Conservation (phyloP, 345 rosid genomes). For the Gossypium ekmanianum region DNA sequence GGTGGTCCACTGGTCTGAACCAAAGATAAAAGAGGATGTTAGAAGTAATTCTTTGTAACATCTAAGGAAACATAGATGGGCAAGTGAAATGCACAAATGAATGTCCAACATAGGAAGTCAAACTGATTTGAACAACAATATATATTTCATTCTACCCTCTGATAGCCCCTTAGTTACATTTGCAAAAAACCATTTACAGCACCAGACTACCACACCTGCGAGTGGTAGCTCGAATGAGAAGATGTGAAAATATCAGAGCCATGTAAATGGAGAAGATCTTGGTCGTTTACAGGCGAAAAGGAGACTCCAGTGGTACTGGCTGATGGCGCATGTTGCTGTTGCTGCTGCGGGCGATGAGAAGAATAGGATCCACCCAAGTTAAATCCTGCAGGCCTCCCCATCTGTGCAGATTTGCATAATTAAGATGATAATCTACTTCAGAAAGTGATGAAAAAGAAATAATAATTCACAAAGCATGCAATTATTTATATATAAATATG, state of each 20-base stretch:
- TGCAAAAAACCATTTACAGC: slow-evolving; percentile 23
- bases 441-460: background rate
- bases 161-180: slow-evolving; percentile 13
- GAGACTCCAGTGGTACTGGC: slow-evolving; percentile 66
- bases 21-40: slow-evolving; percentile 11
- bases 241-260: slow-evolving; percentile 80
- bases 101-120: background rate
- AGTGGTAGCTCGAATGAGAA: slow-evolving; percentile 69
- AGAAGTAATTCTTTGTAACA: background rate
- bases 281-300: slow-evolving; percentile 57
- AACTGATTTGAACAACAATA: background rate
- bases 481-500: background rate
- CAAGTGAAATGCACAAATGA: background rate
- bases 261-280: slow-evolving; percentile 66
- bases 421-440: background rate
- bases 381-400: slow-evolving; percentile 91
- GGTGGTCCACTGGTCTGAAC: slow-evolving; percentile 77
- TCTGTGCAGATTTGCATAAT: slow-evolving; percentile 36
- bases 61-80: background rate
- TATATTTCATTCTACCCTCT: background rate
- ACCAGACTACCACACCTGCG: slow-evolving; percentile 62
- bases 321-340: slow-evolving; percentile 71
- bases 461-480: background rate
- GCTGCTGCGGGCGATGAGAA: slow-evolving; percentile 92
- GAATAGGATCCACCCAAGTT: slow-evolving; percentile 77